These are phyloP conservation scores for Murraya paniculata DNA, from an alignment of 345 rosid species.

Conservation along the genomic window DNA sequence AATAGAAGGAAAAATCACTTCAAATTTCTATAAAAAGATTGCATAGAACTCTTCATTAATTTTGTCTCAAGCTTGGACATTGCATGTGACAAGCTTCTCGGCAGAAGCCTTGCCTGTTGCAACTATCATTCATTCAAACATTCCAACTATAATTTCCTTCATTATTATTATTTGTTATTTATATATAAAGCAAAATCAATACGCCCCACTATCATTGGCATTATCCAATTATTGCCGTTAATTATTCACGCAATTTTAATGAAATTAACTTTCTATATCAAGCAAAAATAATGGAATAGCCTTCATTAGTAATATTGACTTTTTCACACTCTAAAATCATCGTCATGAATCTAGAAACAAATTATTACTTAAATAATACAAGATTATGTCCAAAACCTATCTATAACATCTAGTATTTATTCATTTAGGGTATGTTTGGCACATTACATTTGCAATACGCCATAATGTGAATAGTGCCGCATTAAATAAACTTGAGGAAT, in stretches of 20 bases:
- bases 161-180: too few species aligned
- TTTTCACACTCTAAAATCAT: background rate
- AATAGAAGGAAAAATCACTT: slow-evolving; percentile 1
- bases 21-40: slow-evolving; percentile 13
- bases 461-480: too few species aligned
- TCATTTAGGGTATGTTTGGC: too few species aligned
- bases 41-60: background rate
- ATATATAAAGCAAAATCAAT: background rate
- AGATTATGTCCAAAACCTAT: background rate
- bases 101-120: background rate
- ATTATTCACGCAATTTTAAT: background rate
- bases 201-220: background rate
- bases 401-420: background rate
- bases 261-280: background rate
- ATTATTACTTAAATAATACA: too few species aligned
- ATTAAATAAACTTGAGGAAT: too few species aligned
- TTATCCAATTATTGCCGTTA: background rate
- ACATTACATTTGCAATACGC: too few species aligned
- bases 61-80: slow-evolving; percentile 12
- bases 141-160: background rate
- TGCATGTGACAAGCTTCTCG: slow-evolving; percentile 17
- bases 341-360: background rate
- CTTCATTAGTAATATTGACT: background rate
- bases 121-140: background rate
- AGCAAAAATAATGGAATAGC: background rate